Evolutionary conservation across 2,329 filamentous ascomycete genomes (phyloP), one percentile per base, ranked within the genome.

Genomic region (Rhexocercosporidium sp.): DNA sequence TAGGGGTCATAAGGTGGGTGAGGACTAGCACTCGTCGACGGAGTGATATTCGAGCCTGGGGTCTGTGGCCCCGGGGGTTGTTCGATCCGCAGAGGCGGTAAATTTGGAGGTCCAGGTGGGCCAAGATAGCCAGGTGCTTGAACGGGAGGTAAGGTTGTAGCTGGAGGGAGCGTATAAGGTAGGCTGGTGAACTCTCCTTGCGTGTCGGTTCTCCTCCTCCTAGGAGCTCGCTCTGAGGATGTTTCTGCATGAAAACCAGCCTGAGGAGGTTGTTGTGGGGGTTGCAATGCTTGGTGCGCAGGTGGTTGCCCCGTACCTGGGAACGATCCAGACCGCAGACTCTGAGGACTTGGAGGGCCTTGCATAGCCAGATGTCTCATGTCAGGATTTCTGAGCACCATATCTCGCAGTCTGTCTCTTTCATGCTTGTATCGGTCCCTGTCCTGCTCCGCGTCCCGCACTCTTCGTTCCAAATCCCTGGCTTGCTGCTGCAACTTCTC

Each of bases 401-500:
- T 79, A n/a, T 90, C 87, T 61, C 88, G 84, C 69, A 94, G 85
- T 59, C 91, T 87, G 74, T 94, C 90, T 59, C 92, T 84, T 73
- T 96, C 92, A 9, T 83, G 82, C 54, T 88, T 86, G 77, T 95
- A 95, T 77, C 89, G 93, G 67, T 95, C 90, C 34, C 86, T 83
- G 74, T 94, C 90, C 46, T 86, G 86, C 68, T 84, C 84, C 37
- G 85, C 68, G 9, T 87, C 83, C 37, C 85, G 83, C 7, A 86
- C 34, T 31, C 82, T 81, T 37, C 82, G 81, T 65, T 85, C 81
- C 66, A 93, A 79, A n/a, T 93, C 88, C 59, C 90, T 86, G 63
- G 90, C 84, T 70, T 90, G 86, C 75, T 92, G 88, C 75, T 93
- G 90, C 63, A 95, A 82, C 71, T 89, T 87, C 60, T 91, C 84